Percentiles rank a stretch among this genome's conserved stretches.
Conservation (phyloP, 768 basidiomycete species). For the Tricholoma matsutake region DNA sequence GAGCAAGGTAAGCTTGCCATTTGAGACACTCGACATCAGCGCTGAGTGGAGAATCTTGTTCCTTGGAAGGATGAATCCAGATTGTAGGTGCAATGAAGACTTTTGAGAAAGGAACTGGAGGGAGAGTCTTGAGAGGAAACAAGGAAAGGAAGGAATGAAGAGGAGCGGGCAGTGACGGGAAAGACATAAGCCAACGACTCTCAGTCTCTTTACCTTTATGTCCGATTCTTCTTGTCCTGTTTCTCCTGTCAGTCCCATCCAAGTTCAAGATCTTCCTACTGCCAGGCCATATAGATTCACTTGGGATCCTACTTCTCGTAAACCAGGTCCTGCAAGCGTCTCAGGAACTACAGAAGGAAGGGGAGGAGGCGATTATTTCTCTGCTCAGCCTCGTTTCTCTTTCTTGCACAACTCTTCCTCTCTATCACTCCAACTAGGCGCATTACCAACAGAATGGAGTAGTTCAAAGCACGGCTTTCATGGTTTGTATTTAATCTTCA, state of each 20-base stretch:
- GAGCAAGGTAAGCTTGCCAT: slow-evolving; percentile 83
- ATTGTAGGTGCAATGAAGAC: slow-evolving; percentile 42
- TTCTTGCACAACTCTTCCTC: slow-evolving; percentile 47
- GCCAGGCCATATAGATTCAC: slow-evolving; percentile 69
- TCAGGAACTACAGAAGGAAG: slow-evolving; percentile 71
- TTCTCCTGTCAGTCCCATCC: slow-evolving; percentile 48
- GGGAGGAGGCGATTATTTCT: slow-evolving; percentile 54
- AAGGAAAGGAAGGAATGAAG: slow-evolving; percentile 31
- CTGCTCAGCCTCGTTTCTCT: slow-evolving; percentile 46
- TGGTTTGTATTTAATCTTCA: slow-evolving; percentile 44
- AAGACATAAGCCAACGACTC: too few relatives aligned
- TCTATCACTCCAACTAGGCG: slow-evolving; percentile 42
- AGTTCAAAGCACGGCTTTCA: slow-evolving; percentile 86
- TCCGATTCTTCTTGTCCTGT: slow-evolving; percentile 55
- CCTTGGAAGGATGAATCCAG: slow-evolving; percentile 53
- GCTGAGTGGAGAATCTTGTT: slow-evolving; percentile 46
- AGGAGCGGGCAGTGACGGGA: slow-evolving; percentile 12
- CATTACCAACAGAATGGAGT: slow-evolving; percentile 69
- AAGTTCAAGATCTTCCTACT: slow-evolving; percentile 35
- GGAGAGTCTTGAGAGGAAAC: slow-evolving; percentile 56
- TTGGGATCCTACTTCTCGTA: slow-evolving; percentile 62
- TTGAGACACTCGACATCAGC: slow-evolving; percentile 84
- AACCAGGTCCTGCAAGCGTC: slow-evolving; percentile 66
- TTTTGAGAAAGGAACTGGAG: slow-evolving; percentile 29
- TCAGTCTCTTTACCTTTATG: slow-evolving; percentile 20